Percentiles rank a stretch among this genome's conserved stretches.
These are phyloP conservation scores for Ogataea henricii DNA, from an alignment of 805 yeast genomes.

Conservation along the genomic window DNA sequence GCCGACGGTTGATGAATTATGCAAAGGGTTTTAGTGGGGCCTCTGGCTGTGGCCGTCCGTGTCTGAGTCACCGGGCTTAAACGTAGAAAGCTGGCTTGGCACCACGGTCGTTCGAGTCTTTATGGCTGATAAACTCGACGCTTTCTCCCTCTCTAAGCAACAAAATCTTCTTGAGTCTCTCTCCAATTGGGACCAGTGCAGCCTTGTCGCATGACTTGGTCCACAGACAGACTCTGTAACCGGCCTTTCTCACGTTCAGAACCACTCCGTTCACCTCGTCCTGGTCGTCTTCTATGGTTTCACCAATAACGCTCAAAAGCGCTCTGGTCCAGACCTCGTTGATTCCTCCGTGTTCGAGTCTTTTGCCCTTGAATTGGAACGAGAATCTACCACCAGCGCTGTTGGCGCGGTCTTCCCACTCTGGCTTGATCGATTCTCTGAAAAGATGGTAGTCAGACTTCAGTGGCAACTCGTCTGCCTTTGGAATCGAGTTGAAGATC, in stretches of 20 bases:
- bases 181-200: conserved; percentile 74
- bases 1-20: conserved; percentile 5
- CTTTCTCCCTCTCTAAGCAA: conserved; percentile 72
- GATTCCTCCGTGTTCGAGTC: conserved; percentile 47
- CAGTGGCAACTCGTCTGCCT: conserved; percentile 85
- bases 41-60: neutral
- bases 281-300: conserved; percentile 81
- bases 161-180: conserved; percentile 82
- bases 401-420: conserved; percentile 95
- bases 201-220: conserved; percentile 73
- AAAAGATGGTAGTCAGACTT: conserved; percentile 94
- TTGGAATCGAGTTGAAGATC: conserved; percentile 88
- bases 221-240: conserved; percentile 89
- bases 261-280: conserved; percentile 94
- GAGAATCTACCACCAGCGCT: conserved; percentile 95
- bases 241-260: conserved; percentile 80
- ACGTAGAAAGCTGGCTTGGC: conserved; percentile 31
- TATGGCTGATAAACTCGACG: conserved; percentile 79
- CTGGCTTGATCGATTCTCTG: conserved; percentile 92
- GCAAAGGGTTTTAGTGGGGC: conserved; percentile 6
- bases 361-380: conserved; percentile 67
- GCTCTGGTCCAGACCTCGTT: conserved; percentile 93
- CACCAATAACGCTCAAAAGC: conserved; percentile 89
- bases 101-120: conserved; percentile 40
- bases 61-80: conserved; percentile 2